These are phyloP conservation scores for Dendrobium chrysotoxum DNA, from an alignment of 106 monocot genomes.

Conservation along the genomic window DNA sequence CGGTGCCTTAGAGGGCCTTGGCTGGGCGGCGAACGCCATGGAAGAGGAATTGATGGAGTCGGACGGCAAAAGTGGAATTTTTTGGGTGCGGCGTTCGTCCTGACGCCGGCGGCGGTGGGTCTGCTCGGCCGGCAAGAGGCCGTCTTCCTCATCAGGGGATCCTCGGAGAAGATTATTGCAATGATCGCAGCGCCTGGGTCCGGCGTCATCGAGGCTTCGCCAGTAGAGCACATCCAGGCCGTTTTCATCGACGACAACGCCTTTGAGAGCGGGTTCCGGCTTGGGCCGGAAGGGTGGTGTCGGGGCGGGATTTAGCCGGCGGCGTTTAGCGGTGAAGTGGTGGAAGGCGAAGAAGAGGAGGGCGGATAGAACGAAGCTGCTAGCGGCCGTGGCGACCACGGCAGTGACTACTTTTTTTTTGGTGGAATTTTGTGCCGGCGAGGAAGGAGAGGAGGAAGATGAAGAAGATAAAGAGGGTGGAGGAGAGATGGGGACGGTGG, in stretches of 20 bases:
- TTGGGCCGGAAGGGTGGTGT: background rate
- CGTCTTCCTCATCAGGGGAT: background rate
- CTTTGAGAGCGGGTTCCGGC: background rate
- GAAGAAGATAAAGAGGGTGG: slow-evolving; percentile 2
- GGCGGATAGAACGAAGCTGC: slow-evolving; percentile 58
- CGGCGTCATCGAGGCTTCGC: slow-evolving; percentile 26
- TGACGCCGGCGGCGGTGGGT: background rate
- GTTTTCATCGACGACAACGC: slow-evolving; percentile 55
- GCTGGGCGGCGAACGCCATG: background rate
- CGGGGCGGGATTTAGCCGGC: slow-evolving; percentile 1
- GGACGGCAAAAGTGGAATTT: slow-evolving; percentile 8
- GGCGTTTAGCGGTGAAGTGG: slow-evolving; percentile 23
- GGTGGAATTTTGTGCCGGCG: background rate
- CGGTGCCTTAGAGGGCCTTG: too few relatives aligned
- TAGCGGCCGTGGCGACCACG: slow-evolving; percentile 55
- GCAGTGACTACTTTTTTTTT: slow-evolving; percentile 17
- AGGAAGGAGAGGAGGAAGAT: background rate
- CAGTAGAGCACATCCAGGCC: slow-evolving; percentile 72
- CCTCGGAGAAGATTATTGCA: slow-evolving; percentile 19
- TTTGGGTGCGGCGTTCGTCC: background rate
- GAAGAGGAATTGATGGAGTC: slow-evolving; percentile 1
- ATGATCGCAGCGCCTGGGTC: slow-evolving; percentile 22
- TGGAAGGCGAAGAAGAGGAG: slow-evolving; percentile 57
- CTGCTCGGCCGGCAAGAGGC: background rate
- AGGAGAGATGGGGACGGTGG: slow-evolving; percentile 18